Evolutionary conservation across 2,329 filamentous ascomycete species (phyloP).

Genomic region (Talaromyces sp.): DNA sequence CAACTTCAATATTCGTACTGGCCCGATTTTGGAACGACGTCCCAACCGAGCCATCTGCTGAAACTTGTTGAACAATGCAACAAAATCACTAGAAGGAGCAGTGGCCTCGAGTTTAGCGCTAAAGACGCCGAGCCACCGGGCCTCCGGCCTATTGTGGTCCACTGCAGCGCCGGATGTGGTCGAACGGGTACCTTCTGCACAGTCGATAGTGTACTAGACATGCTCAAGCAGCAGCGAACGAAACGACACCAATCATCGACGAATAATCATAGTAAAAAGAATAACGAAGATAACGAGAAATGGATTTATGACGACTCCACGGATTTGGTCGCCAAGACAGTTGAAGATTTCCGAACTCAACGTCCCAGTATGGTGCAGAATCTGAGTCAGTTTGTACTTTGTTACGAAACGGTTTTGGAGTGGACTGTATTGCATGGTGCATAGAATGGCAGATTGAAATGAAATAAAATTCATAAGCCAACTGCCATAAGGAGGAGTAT

Average conservation of each 20-base stretch:
- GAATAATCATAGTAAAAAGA: slow-evolving; percentile 16
- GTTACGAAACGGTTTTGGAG: slow-evolving; percentile 90
- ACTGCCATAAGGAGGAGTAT: slow-evolving; percentile 14
- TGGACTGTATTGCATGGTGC: slow-evolving; percentile 55
- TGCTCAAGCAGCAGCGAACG: slow-evolving; percentile 78
- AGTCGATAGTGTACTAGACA: slow-evolving; percentile 90
- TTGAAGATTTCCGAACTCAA: slow-evolving; percentile 85
- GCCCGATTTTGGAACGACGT: slow-evolving; percentile 93
- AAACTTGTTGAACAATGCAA: slow-evolving; percentile 86
- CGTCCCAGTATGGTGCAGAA: slow-evolving; percentile 96
- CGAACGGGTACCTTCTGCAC: slow-evolving; percentile 96
- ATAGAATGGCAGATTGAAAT: slow-evolving; percentile 16
- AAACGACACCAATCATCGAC: neutral
- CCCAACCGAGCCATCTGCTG: slow-evolving; percentile 79
- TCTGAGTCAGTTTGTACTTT: slow-evolving; percentile 86
- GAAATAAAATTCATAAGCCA: neutral
- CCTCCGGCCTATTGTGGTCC: slow-evolving; percentile 74
- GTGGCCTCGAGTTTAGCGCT: slow-evolving; percentile 22
- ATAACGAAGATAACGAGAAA: slow-evolving; percentile 17
- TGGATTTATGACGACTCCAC: slow-evolving; percentile 67
- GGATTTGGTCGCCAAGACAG: slow-evolving; percentile 79
- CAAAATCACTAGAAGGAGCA: slow-evolving; percentile 50
- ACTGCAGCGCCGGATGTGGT: slow-evolving; percentile 93
- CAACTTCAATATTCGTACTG: slow-evolving; percentile 94
- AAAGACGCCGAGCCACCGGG: slow-evolving; percentile 52